These are phyloP conservation scores for Trichosporon inkin DNA, from an alignment of 1,284 basidiomycete genomes.

Conservation along the genomic window DNA sequence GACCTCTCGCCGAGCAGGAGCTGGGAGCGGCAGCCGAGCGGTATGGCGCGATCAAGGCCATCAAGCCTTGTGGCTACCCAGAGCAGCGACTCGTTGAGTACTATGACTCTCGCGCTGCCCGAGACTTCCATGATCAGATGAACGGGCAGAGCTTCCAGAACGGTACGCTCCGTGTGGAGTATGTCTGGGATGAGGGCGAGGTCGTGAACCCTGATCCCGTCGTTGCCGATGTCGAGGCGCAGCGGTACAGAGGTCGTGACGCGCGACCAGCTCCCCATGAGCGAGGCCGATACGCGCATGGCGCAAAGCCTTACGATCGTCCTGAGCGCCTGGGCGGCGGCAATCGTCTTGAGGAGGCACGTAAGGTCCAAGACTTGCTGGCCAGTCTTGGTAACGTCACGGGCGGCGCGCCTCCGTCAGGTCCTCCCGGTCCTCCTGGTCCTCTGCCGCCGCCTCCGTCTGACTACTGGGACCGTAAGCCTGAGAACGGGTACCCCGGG, in stretches of 20 bases:
- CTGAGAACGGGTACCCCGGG: not conserved
- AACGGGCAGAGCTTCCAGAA: constrained; percentile 73
- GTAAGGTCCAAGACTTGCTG: constrained; percentile 38
- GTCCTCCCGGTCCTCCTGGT: not conserved
- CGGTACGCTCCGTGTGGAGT: constrained; percentile 79
- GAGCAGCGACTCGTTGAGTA: constrained; percentile 86
- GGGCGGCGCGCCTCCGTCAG: not conserved
- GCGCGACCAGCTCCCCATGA: not conserved
- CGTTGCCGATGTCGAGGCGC: constrained; percentile 13
- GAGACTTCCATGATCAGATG: constrained; percentile 73
- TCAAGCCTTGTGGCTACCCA: constrained; percentile 62
- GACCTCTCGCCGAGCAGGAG: constrained; percentile 73
- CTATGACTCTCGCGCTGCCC: constrained; percentile 77
- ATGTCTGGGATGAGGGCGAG: constrained; percentile 72
- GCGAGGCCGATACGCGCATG: not conserved
- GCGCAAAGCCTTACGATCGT: constrained; percentile 13
- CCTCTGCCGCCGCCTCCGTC: constrained; percentile 3
- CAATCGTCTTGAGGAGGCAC: constrained; percentile 36
- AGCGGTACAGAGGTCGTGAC: constrained; percentile 3
- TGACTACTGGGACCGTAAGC: not conserved
- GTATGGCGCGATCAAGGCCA: constrained; percentile 82
- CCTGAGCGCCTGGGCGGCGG: constrained; percentile 6
- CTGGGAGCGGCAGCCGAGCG: constrained; percentile 74
- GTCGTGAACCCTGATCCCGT: constrained; percentile 39
- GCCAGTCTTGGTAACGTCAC: constrained; percentile 26